Evolutionary conservation across 139 green algal species (phyloP).

Genomic region (Micromonas commoda): DNA sequence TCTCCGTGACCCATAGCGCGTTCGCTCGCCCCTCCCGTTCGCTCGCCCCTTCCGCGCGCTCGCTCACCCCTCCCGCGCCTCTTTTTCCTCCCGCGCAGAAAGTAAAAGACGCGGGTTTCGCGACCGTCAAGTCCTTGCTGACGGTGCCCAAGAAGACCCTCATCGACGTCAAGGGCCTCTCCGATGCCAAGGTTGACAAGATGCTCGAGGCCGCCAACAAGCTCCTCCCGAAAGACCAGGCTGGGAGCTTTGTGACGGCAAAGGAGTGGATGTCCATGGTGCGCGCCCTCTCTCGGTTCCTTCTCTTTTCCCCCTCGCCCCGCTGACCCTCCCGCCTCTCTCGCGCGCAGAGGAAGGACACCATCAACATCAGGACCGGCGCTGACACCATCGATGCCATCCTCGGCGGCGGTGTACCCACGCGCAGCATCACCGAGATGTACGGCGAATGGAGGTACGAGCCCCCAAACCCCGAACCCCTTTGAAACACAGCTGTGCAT

Average conservation of each 20-base stretch:
- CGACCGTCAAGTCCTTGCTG: conserved; percentile 63
- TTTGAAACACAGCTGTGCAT: background rate
- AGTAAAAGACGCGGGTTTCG: conserved; percentile 67
- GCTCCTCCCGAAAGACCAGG: conserved; percentile 21
- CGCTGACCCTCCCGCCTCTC: background rate
- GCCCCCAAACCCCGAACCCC: too few species aligned
- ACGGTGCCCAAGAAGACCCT: conserved; percentile 71
- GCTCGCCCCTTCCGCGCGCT: background rate
- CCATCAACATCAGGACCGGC: conserved; percentile 68
- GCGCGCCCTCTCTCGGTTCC: too few species aligned
- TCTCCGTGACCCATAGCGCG: too few species aligned
- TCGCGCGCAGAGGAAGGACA: conserved; percentile 28
- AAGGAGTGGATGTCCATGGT: background rate
- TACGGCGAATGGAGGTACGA: conserved; percentile 68
- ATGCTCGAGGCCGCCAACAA: conserved; percentile 47
- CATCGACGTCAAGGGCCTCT: conserved; percentile 75
- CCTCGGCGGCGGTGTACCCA: conserved; percentile 56
- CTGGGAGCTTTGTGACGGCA: conserved; percentile 36
- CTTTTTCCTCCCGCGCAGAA: conserved; percentile 41
- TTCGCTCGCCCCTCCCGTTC: background rate
- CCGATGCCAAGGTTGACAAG: conserved; percentile 86
- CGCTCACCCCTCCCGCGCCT: conserved; percentile 47
- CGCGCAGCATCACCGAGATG: conserved; percentile 70
- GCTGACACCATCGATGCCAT: conserved; percentile 62
- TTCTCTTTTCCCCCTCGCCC: background rate